These are phyloP conservation scores for Hanseniaspora mollemarum DNA, from an alignment of 805 yeast species.

Conservation along the genomic window DNA sequence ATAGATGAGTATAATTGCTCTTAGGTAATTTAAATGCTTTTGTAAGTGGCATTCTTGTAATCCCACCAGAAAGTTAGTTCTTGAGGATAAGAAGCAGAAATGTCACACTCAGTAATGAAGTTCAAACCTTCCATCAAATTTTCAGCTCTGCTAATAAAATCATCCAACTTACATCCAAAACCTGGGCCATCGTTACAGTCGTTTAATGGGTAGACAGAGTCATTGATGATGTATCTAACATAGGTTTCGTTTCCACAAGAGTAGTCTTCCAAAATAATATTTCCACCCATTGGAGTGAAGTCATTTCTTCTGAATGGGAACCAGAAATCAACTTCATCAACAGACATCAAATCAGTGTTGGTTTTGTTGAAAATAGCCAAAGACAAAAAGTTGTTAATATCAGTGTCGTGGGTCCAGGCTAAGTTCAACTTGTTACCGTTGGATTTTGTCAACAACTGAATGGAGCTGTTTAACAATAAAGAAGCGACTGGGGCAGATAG, in stretches of 20 bases:
- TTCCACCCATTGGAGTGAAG: conserved; percentile 48
- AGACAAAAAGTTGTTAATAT: conserved; percentile 46
- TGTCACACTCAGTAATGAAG: conserved; percentile 29
- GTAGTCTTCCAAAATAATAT: conserved; percentile 41
- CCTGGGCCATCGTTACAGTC: conserved; percentile 46
- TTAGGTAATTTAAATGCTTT: too few species aligned
- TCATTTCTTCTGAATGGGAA: conserved; percentile 39
- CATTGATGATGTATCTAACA: conserved; percentile 43
- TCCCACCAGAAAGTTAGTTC: conserved; percentile 24
- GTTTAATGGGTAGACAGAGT: conserved; percentile 44
- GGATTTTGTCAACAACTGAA: conserved; percentile 37
- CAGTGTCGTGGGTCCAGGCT: conserved; percentile 65
- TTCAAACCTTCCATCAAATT: conserved; percentile 26
- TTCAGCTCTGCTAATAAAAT: conserved; percentile 28
- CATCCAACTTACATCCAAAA: conserved; percentile 35
- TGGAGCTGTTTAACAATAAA: conserved; percentile 42
- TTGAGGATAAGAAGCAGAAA: conserved; percentile 18
- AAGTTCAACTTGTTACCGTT: conserved; percentile 36
- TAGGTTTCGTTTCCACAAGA: conserved; percentile 30
- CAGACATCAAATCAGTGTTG: conserved; percentile 30
- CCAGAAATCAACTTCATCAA: conserved; percentile 36
- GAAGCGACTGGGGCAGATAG: conserved; percentile 44
- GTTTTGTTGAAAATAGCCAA: conserved; percentile 39
- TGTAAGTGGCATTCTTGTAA: too few species aligned
- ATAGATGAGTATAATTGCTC: too few species aligned